Base-by-base conservation (phyloP, 305 asterid genomes). In the Plantago coronopus region DNA sequence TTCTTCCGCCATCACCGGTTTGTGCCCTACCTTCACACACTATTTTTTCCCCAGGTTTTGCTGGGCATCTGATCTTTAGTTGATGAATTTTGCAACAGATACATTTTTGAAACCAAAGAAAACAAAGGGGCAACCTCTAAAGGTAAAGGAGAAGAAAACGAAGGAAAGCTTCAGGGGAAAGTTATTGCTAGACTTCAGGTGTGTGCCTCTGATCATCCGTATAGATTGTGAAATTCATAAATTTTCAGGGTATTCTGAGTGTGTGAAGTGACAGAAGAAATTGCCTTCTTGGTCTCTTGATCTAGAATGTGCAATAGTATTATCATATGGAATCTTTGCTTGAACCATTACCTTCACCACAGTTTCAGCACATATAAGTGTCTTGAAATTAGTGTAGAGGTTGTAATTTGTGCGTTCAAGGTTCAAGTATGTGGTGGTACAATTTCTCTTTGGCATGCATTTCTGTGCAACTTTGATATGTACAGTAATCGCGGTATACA, bases 1-100 rank as follows among this genome's bases (percentile, higher is more conserved):
- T 91, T 91, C 72, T 89, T 91, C 83, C 97, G 96, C 47, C 97
- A 89, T 79, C 96, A 86, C 61, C 91, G 98, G 95, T 90, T 22
- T 66, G 71, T 61, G 54, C 34, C 49, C 44, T 61, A 53, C 16
- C 21, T 50, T 44, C 29, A 38, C 59, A 22, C 63, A 46, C 6
- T 20, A 14, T 53, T 48, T 78, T 23, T 23, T 23, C 49, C 20
- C 23, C 43, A 14, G 40, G 22, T 22, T 44, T 66, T 20, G 63
- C 57, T 54, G 7, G 22, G 49, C 53, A 55, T 65, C 63, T 69
- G 59, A 55, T 19, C 14, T 34, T 42, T 40, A 7, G 60, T 43
- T 43, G 9, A 58, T 67, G 9, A 72, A 59, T 34, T 29, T 7
- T 71, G 61, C 68, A 59, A 67, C 43, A 91, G 97, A 54, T 93